Percentiles rank a stretch among this genome's conserved stretches.
These are phyloP conservation scores for Eucalyptus erythrocorys DNA, from an alignment of 345 rosid species.

Conservation along the genomic window DNA sequence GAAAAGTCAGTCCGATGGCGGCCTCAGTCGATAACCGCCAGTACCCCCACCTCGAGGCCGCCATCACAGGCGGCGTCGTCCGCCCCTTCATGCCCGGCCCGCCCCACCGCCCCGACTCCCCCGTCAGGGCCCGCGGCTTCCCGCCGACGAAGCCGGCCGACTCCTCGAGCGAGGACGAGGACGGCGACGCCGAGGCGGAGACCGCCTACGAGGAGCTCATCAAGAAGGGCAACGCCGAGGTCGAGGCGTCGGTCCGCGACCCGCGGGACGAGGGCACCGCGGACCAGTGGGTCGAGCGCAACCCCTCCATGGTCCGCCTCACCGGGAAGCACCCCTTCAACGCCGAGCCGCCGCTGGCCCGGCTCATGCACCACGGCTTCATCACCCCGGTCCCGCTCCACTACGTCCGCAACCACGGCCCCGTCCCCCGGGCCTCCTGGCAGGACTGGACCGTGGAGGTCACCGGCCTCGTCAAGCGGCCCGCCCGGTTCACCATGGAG, in stretches of 20 bases:
- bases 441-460: slow-evolving; percentile 69
- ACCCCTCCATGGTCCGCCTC: slow-evolving; percentile 80
- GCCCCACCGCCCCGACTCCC: slow-evolving; percentile 26
- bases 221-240: slow-evolving; percentile 35
- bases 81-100: slow-evolving; percentile 34
- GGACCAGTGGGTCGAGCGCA: slow-evolving; percentile 76
- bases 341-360: slow-evolving; percentile 62
- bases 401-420: slow-evolving; percentile 89
- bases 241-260: slow-evolving; percentile 63
- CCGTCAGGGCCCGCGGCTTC: slow-evolving; percentile 1
- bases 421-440: slow-evolving; percentile 65
- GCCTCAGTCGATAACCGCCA: slow-evolving; percentile 79
- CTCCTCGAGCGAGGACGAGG: slow-evolving; percentile 23
- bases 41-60: slow-evolving; percentile 28
- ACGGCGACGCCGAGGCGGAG: slow-evolving; percentile 22
- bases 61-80: slow-evolving; percentile 43
- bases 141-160: slow-evolving; percentile 3
- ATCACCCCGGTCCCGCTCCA: slow-evolving; percentile 92
- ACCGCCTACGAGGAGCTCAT: slow-evolving; percentile 29
- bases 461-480: slow-evolving; percentile 63
- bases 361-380: slow-evolving; percentile 94
- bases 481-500: slow-evolving; percentile 65
- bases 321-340: slow-evolving; percentile 97
- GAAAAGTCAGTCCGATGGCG: slow-evolving; percentile 26
- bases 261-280: slow-evolving; percentile 62